Percentiles rank a stretch among this genome's conserved stretches.
These are phyloP conservation scores for Hymenoscyphus repandus DNA, from an alignment of 2,329 filamentous ascomycete genomes.

Conservation along the genomic window DNA sequence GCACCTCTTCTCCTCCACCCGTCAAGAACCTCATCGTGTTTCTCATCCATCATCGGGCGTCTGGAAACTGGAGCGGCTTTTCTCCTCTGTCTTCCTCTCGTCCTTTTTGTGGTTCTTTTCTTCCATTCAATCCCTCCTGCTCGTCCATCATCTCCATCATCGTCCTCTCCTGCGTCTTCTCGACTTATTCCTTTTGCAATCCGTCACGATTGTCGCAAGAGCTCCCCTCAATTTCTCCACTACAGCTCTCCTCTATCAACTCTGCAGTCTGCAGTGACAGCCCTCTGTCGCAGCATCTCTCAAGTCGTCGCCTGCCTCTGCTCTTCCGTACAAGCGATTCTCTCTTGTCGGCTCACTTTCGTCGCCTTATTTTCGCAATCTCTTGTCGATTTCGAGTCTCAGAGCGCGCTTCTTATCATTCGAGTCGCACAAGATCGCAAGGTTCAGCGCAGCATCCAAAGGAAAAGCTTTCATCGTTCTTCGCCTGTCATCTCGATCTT, in stretches of 20 bases:
- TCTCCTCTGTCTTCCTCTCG: slow-evolving; percentile 30
- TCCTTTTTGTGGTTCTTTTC: slow-evolving; percentile 27
- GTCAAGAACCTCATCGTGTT: slow-evolving; percentile 15
- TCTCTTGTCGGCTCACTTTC: slow-evolving; percentile 25
- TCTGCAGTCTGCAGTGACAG: slow-evolving; percentile 8
- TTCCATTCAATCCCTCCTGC: slow-evolving; percentile 24
- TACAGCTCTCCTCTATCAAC: slow-evolving; percentile 12
- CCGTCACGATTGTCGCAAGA: slow-evolving; percentile 13
- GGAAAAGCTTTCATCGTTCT: slow-evolving; percentile 19
- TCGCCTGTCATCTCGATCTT: slow-evolving; percentile 17
- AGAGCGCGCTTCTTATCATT: slow-evolving; percentile 26
- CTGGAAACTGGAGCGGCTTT: slow-evolving; percentile 30
- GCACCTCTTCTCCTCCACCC: slow-evolving; percentile 11
- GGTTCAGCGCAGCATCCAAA: slow-evolving; percentile 18
- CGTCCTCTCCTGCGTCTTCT: not conserved
- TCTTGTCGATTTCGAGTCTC: slow-evolving; percentile 25
- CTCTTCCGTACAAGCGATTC: slow-evolving; percentile 23
- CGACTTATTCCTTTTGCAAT: not conserved
- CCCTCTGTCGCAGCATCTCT: slow-evolving; percentile 24
- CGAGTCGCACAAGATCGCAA: slow-evolving; percentile 26
- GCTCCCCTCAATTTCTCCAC: slow-evolving; percentile 17
- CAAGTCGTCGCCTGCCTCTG: slow-evolving; percentile 18
- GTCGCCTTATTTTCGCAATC: slow-evolving; percentile 26
- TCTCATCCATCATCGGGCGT: slow-evolving; percentile 26
- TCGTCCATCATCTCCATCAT: slow-evolving; percentile 16